Percentiles rank a stretch among this genome's conserved stretches.
These are phyloP conservation scores for Helicocarpus griseus DNA, from an alignment of 2,329 filamentous ascomycete genomes.

Conservation along the genomic window DNA sequence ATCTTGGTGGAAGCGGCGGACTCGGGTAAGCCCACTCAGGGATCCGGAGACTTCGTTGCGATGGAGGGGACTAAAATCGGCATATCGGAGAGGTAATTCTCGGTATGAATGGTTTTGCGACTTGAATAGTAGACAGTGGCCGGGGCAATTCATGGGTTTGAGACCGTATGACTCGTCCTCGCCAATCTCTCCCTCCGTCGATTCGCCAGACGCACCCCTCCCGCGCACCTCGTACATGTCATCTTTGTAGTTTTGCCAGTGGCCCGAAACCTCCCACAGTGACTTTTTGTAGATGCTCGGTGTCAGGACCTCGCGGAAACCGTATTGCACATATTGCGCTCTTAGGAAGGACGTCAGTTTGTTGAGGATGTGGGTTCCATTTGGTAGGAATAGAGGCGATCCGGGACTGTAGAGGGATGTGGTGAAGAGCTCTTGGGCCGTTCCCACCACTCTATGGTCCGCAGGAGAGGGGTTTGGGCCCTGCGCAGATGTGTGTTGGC, in stretches of 20 bases:
- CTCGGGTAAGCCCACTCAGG: slow-evolving; percentile 70
- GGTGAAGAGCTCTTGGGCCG: slow-evolving; percentile 63
- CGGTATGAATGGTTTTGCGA: slow-evolving; percentile 64
- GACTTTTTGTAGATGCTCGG: slow-evolving; percentile 86
- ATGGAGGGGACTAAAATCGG: slow-evolving; percentile 80
- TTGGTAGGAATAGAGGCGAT: slow-evolving; percentile 74
- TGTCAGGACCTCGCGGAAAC: slow-evolving; percentile 80
- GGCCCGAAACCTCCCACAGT: slow-evolving; percentile 75
- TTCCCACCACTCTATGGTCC: slow-evolving; percentile 43
- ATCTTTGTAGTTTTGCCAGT: slow-evolving; percentile 81
- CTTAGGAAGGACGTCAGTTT: slow-evolving; percentile 72
- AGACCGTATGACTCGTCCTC: slow-evolving; percentile 68
- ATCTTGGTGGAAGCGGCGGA: slow-evolving; percentile 81
- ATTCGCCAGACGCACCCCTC: slow-evolving; percentile 38
- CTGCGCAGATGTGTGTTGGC: not conserved
- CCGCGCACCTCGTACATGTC: slow-evolving; percentile 77
- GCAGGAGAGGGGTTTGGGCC: slow-evolving; percentile 22
- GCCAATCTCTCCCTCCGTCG: slow-evolving; percentile 35
- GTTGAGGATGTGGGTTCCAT: slow-evolving; percentile 74
- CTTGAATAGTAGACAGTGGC: slow-evolving; percentile 76
- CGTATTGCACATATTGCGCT: slow-evolving; percentile 73
- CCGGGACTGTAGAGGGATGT: slow-evolving; percentile 73
- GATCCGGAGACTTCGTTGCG: slow-evolving; percentile 78
- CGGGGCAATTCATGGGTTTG: slow-evolving; percentile 91
- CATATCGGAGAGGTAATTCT: slow-evolving; percentile 72